Evolutionary conservation across 164 flowering plant species (phyloP), one percentile per base, ranked within the genome.

Genomic region (Tetracentron sinense): DNA sequence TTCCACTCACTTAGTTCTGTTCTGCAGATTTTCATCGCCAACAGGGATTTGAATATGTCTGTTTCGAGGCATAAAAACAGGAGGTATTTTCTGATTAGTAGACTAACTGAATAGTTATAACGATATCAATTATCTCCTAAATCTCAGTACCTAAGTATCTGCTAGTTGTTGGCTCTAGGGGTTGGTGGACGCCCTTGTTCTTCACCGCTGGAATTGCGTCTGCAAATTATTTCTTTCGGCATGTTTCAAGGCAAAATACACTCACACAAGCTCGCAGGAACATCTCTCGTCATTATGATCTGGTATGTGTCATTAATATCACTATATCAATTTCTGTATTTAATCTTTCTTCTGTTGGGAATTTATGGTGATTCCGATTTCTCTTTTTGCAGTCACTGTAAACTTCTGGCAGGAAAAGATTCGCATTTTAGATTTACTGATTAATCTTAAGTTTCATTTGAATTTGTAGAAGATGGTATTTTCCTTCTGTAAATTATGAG

Each of bases 141-240:
- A 29, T 20, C 21, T 51, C 38, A 30, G 42, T 50, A 27, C 33
- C 21, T 38, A 20, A 53, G 31, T 23, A 60, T 46, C 35, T 7
- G 20, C 17, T 7, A 23, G 47, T 47, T 46, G 23, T 30, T 58
- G 26, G 56, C n/a, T 77, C 26, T 67, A 90, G 98, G 83, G 97
- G 98, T 38, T 94, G 96, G 96, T 94, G 99, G 97, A 91, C 95
- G 23, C 96, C 96, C n/a, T 14, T 83, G 71, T 66, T 87, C 64
- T 58, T 83, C 50, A 87, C 97, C 21, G 91, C 99, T 56, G 81
- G 83, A 62, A 56, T 91, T 48, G 83, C 93, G 46, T 91, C 99
- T 46, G 92, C 95, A 65, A 91, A 82, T 58, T 87, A 81, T 68
- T 89, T 88, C 67, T 73, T 77, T 42, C 74, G 71, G 50, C 97